phyloP scores from a whole-genome alignment of 768 basidiomycete genomes.

The Baorangia bicolor region DNA sequence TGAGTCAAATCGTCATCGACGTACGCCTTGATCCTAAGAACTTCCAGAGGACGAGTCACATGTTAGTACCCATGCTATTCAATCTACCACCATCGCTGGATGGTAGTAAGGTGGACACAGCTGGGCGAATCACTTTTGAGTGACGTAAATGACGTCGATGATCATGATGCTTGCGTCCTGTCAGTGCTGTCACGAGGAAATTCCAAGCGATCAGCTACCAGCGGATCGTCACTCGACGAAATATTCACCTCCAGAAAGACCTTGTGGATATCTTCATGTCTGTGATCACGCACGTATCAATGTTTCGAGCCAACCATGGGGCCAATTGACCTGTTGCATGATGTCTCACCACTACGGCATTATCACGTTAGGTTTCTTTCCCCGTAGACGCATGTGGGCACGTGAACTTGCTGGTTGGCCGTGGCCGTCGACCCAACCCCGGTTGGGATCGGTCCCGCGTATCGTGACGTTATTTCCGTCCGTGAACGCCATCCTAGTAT shows the following conservation, averaged over 20 bases:
- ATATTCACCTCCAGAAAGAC: slow-evolving; percentile 25
- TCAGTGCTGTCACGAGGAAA: slow-evolving; percentile 54
- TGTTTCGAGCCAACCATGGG: slow-evolving; percentile 51
- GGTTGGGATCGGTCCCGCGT: slow-evolving; percentile 51
- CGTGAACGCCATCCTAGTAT: slow-evolving; percentile 55
- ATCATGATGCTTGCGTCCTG: slow-evolving; percentile 59
- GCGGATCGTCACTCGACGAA: background rate
- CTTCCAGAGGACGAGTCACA: slow-evolving; percentile 29
- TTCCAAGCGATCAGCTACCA: slow-evolving; percentile 57
- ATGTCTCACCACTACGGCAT: slow-evolving; percentile 56
- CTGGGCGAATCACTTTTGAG: slow-evolving; percentile 52
- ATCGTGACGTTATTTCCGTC: slow-evolving; percentile 61
- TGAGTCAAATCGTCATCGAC: slow-evolving; percentile 6
- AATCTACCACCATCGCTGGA: no score
- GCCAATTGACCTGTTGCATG: slow-evolving; percentile 50
- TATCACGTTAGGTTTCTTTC: background rate
- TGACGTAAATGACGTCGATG: slow-evolving; percentile 53
- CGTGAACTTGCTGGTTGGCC: slow-evolving; percentile 47
- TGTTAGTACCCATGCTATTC: background rate
- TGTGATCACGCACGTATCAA: slow-evolving; percentile 51
- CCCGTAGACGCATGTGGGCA: background rate
- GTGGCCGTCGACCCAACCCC: slow-evolving; percentile 67
- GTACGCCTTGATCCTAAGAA: slow-evolving; percentile 62
- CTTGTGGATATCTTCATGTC: slow-evolving; percentile 60
- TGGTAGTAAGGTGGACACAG: background rate